Evolutionary conservation across 495 filamentous ascomycete species (phyloP), one percentile per base, ranked within the genome.

Genomic region (Parathielavia appendiculata): DNA sequence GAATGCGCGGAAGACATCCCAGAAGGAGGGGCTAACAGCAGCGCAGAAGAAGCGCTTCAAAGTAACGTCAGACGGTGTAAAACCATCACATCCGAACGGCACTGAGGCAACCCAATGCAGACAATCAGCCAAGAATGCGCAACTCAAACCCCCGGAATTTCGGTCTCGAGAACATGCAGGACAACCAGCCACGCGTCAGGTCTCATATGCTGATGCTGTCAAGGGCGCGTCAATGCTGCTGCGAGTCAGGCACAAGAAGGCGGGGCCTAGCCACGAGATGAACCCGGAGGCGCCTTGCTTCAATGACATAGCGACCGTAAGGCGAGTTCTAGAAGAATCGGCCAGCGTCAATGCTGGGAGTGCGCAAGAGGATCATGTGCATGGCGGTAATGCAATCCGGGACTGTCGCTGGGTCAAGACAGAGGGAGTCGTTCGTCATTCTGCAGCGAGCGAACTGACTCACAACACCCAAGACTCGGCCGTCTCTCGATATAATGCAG

Each of bases 161-260:
- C 30, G 11, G 38, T 23, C 1, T 9, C 38, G 35, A n/a, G 16
- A 13, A 26, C 46, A 10, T 20, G n/a, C 39, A 17, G 13, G 47
- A 17, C 35, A 16, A n/a, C 16, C 17, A n/a, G 3, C 35, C 4
- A 40, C 26, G 17, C 8, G 51, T 8, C 9, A 16, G 7, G 45
- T 62, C 3, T 62, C 60, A 7, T 63, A 60, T 54, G 57, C 57
- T 2, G 57, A 59, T 16, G 57, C 56, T 14, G 48, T 54, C 10
- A 57, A 57, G 38, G 61, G 52, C n/a, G 44, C 34, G 19, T 0
- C 23, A 44, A 43, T 32, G 19, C 8, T 12, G 11, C 22, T 22
- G 12, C 4, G 23, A 0, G 26, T 17, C 9, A 34, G 13, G 11
- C 11, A 2, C 26, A 51, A 2, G 38, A 20, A 51, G 2, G 54